Evolutionary conservation across 2,329 filamentous ascomycete genomes (phyloP).

Genomic region (Lachnellula arida): DNA sequence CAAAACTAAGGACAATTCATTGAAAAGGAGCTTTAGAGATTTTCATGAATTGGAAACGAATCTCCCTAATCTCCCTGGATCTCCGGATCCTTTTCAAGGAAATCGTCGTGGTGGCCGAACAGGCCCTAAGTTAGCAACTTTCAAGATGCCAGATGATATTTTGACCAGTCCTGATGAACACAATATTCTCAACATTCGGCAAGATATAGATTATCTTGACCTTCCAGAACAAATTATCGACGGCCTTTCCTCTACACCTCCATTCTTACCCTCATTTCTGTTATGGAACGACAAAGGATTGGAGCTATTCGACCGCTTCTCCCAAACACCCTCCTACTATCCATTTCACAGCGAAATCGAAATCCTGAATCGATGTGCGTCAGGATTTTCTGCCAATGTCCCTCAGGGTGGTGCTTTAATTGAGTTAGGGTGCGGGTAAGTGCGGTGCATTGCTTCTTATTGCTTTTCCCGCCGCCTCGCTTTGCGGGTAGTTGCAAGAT

Average conservation of each 20-base stretch:
- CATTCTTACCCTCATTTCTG: neutral
- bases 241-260: neutral
- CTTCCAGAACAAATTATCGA: neutral
- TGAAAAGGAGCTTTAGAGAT: no score
- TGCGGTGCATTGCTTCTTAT: neutral
- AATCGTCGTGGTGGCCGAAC: no score
- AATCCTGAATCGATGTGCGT: neutral
- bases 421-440: neutral
- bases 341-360: neutral
- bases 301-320: neutral
- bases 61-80: no score
- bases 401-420: neutral
- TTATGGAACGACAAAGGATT: neutral
- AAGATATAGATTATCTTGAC: neutral
- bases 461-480: neutral
- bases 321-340: neutral
- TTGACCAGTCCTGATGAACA: neutral
- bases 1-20: no score
- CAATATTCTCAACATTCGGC: neutral
- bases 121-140: no score
- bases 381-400: neutral
- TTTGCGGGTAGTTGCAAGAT: neutral
- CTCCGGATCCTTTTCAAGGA: no score
- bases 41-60: no score
- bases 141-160: neutral